A percentile compares a stretch with the other conserved stretches of the same genome.
These are phyloP conservation scores for Climacium dendroides DNA, from an alignment of 225 moss, liverwort and hornwort genomes.

Conservation along the genomic window DNA sequence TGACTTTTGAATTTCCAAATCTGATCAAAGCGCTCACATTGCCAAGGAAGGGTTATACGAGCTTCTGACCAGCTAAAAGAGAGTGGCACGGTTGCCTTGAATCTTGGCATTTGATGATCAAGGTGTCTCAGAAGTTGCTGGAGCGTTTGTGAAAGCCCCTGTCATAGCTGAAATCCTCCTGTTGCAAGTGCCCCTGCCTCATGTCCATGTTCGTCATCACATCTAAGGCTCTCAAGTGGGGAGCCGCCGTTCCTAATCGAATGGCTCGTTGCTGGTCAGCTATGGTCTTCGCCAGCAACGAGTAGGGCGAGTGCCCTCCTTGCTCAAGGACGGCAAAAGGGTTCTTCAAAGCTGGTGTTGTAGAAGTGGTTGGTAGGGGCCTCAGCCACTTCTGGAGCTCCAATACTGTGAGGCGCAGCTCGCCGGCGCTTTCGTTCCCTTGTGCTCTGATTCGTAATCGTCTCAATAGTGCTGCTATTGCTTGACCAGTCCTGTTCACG, in stretches of 20 bases:
- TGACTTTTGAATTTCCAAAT: neutral
- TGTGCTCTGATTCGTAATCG: constrained; percentile 56
- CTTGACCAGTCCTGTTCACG: constrained; percentile 77
- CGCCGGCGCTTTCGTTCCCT: constrained; percentile 65
- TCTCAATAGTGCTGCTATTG: constrained; percentile 59
- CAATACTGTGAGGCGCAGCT: constrained; percentile 53
- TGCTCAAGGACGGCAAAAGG: constrained; percentile 19
- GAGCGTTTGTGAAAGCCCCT: constrained; percentile 2
- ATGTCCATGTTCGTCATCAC: constrained; percentile 4
- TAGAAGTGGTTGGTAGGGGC: constrained; percentile 1
- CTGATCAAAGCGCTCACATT: neutral
- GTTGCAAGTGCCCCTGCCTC: neutral
- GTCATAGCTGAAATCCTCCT: neutral
- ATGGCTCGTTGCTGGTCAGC: constrained; percentile 90
- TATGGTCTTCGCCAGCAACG: constrained; percentile 50
- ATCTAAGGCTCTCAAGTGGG: constrained; percentile 4
- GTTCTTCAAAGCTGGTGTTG: neutral
- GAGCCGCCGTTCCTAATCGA: constrained; percentile 40
- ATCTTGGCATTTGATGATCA: neutral
- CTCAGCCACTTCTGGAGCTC: constrained; percentile 80
- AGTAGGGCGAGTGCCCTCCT: constrained; percentile 21
- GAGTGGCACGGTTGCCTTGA: neutral
- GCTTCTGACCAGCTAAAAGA: neutral
- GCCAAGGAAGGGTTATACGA: neutral
- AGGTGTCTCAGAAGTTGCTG: neutral